Evolutionary conservation across 2,329 filamentous ascomycete genomes (phyloP), one percentile per base, ranked within the genome.

Genomic region (Phialemonium atrogriseum): DNA sequence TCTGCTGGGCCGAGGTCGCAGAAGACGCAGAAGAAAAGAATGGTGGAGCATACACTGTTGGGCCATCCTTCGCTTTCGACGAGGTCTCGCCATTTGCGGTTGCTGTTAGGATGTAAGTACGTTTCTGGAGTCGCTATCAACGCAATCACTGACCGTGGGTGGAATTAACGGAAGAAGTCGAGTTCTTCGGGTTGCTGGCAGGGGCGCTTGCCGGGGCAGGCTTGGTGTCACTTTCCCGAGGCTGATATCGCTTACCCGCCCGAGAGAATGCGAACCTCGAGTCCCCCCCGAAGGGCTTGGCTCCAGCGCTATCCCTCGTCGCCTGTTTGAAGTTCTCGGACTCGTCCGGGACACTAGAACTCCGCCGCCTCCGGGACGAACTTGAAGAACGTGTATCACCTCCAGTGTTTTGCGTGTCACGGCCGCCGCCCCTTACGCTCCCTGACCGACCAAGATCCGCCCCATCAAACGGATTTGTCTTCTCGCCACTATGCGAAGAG

Each of bases 391-490:
- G 40, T 11, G 30, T 38, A 4, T 40, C 39, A 5, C 27, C 9
- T 49, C 33, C 21, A 40, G 49, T 14, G 48, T 44, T 21, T 35
- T 48, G 11, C 7, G 19, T 21, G 10, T 4, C 5, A 17, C 51
- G 54, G 10, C 49, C 40, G 7, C 51, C 41, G 19, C 62, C 56
- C 20, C 64, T 59, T 12, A 59, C 60, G 48, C 66, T 71, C 38
- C 58, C 61, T 5, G 64, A 55, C n/a, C 67, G 57, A 28, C 55
- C 54, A n/a, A 68, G 35, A 8, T 50, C 51, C 16, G 58, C 46
- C 6, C 60, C 64, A 26, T 73, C 70, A 36, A 73, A 75, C 0
- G 70, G 64, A 27, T 74, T 67, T 5, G 70, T 68, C 52, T 69
- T 77, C 48, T 79, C 75, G 20, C 74, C 72, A 10, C 69, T 62